Conservation (phyloP, 2,329 filamentous ascomycete genomes). For the Gyromitra esculenta region DNA sequence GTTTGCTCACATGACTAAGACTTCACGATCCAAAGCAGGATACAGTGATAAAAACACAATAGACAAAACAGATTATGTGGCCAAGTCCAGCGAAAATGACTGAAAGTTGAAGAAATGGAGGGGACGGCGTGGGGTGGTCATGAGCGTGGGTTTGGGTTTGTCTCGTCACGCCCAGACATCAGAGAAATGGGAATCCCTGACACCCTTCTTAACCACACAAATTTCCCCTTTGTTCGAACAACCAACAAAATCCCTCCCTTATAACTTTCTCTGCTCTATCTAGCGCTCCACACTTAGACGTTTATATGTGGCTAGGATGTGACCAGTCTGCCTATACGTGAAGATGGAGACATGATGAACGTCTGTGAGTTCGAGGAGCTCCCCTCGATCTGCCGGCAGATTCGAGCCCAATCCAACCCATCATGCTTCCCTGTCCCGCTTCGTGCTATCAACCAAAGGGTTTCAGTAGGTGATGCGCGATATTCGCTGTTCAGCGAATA, state of each 20-base stretch:
- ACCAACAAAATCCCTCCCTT: slow-evolving; percentile 12
- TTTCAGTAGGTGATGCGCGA: background rate
- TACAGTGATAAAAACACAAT: slow-evolving; percentile 23
- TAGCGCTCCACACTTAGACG: background rate
- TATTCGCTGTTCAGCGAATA: background rate
- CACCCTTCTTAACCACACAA: background rate
- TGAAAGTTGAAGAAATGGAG: slow-evolving; percentile 30
- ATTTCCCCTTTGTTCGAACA: background rate
- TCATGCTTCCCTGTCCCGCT: background rate
- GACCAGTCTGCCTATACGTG: background rate
- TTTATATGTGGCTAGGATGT: background rate
- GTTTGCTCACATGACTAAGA: slow-evolving; percentile 30
- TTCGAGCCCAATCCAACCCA: slow-evolving; percentile 3
- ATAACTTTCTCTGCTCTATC: background rate
- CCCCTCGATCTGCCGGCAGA: slow-evolving; percentile 11
- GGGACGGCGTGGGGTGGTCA: slow-evolving; percentile 18
- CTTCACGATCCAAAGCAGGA: slow-evolving; percentile 20
- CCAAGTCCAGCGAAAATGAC: slow-evolving; percentile 27
- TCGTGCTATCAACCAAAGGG: background rate
- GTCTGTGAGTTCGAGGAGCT: background rate
- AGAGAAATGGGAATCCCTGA: background rate
- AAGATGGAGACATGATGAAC: background rate
- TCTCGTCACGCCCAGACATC: slow-evolving; percentile 15
- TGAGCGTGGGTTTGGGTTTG: slow-evolving; percentile 23
- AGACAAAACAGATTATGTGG: slow-evolving; percentile 1